Evolutionary conservation across 2,329 filamentous ascomycete species (phyloP).

Genomic region (Talaromyces sp.): DNA sequence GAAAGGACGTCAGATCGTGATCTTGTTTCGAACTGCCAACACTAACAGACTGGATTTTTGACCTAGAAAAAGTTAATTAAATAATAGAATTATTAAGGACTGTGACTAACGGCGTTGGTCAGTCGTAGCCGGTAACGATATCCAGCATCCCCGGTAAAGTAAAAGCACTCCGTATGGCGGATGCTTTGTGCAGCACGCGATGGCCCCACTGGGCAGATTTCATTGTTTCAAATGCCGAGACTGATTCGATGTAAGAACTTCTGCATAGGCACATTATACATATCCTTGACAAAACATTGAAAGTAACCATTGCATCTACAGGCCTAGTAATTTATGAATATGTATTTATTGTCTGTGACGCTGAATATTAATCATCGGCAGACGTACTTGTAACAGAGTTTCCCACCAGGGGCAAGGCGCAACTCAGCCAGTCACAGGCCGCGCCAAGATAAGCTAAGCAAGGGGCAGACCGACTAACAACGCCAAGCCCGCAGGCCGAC

Average conservation of each 20-base stretch:
- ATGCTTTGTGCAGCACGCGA: neutral
- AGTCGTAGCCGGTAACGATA: neutral
- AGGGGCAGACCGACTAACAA: neutral
- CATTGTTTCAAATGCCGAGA: conserved; percentile 1
- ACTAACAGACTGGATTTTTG: too few species aligned
- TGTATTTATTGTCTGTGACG: too few species aligned
- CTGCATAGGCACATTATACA: too few species aligned
- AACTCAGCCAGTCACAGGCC: too few species aligned
- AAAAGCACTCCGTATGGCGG: neutral
- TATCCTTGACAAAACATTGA: too few species aligned
- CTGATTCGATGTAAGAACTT: too few species aligned
- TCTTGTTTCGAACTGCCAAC: neutral
- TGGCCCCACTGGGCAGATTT: neutral
- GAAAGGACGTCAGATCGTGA: neutral
- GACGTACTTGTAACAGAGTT: too few species aligned
- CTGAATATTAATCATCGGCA: too few species aligned
- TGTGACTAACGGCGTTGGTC: neutral
- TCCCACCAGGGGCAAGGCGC: too few species aligned
- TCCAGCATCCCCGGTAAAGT: neutral
- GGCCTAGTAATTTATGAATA: too few species aligned
- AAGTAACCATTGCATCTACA: too few species aligned
- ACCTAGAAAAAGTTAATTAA: neutral
- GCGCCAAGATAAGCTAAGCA: neutral
- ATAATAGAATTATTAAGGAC: neutral
- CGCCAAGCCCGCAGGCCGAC: conserved; percentile 8